These are phyloP conservation scores for Phylloporus sp. DNA, from an alignment of 768 basidiomycete species.

Conservation along the genomic window DNA sequence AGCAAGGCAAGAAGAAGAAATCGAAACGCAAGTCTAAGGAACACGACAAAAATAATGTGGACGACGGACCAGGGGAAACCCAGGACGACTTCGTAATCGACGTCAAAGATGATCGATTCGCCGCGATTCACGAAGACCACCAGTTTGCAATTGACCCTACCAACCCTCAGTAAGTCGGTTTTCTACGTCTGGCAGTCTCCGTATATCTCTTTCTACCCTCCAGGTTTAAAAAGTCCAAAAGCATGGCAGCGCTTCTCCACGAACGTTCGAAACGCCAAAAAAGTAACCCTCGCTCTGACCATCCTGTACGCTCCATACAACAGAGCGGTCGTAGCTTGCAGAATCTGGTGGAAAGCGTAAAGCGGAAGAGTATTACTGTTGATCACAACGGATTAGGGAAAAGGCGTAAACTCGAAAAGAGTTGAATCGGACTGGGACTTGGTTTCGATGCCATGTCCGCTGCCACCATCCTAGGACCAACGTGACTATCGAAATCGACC, in stretches of 20 bases:
- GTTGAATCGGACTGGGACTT: neutral
- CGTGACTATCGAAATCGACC: too few species aligned
- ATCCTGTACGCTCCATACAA: neutral
- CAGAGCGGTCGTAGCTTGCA: constrained; percentile 40
- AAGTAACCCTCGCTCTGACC: constrained; percentile 17
- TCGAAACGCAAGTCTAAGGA: constrained; percentile 33
- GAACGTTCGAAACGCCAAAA: constrained; percentile 70
- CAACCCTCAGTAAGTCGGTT: constrained; percentile 76
- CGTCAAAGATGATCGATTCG: constrained; percentile 85
- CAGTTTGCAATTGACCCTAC: constrained; percentile 94
- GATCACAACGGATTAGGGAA: constrained; percentile 34
- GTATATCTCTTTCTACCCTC: neutral
- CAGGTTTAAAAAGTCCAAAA: constrained; percentile 91
- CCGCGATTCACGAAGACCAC: constrained; percentile 81
- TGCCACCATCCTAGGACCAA: too few species aligned
- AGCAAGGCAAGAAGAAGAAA: constrained; percentile 41
- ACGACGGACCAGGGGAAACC: constrained; percentile 54
- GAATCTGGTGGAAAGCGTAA: constrained; percentile 79
- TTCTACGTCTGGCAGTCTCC: neutral
- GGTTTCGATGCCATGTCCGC: neutral
- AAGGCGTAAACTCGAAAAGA: constrained; percentile 30
- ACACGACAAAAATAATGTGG: constrained; percentile 26
- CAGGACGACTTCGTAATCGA: constrained; percentile 83
- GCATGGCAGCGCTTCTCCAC: constrained; percentile 80
- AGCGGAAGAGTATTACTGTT: constrained; percentile 57